Conservation (phyloP, 2,329 filamentous ascomycete species). For the Ophiostoma quercus region DNA sequence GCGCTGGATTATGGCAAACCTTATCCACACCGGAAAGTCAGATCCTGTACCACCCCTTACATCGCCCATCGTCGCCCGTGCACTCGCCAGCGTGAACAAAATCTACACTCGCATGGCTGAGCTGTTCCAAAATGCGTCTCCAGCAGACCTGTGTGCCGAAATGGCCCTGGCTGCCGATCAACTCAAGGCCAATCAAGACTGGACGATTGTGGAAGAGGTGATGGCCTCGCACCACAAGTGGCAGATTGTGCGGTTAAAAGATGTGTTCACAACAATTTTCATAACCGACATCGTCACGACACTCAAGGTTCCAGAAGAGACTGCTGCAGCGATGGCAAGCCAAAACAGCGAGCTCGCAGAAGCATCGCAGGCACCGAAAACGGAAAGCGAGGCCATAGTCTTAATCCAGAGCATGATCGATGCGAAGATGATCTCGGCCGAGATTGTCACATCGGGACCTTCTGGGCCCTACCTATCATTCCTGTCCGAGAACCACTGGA, state of each 20-base stretch:
- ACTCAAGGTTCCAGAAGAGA: conserved; percentile 44
- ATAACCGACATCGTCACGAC: conserved; percentile 47
- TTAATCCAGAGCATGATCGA: conserved; percentile 54
- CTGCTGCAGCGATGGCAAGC: conserved; percentile 32
- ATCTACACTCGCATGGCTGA: conserved; percentile 66
- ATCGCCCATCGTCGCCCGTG: conserved; percentile 48
- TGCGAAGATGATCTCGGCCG: conserved; percentile 48
- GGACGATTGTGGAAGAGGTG: conserved; percentile 60
- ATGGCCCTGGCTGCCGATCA: conserved; percentile 46
- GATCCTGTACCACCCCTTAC: conserved; percentile 51
- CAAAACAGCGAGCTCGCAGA: not conserved
- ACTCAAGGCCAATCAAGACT: conserved; percentile 36
- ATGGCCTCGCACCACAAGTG: conserved; percentile 67
- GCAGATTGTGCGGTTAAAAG: conserved; percentile 66
- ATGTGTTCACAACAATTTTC: conserved; percentile 61
- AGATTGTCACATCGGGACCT: conserved; percentile 39
- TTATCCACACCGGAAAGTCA: conserved; percentile 61
- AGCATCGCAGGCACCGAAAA: conserved; percentile 33
- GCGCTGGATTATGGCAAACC: conserved; percentile 75
- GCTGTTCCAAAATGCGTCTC: conserved; percentile 25
- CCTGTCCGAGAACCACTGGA: conserved; percentile 32
- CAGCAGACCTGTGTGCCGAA: not conserved
- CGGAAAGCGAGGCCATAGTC: conserved; percentile 41
- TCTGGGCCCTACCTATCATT: conserved; percentile 48
- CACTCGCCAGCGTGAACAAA: conserved; percentile 55